These are phyloP conservation scores for Botrytis elliptica DNA, from an alignment of 2,329 filamentous ascomycete genomes.

Conservation along the genomic window DNA sequence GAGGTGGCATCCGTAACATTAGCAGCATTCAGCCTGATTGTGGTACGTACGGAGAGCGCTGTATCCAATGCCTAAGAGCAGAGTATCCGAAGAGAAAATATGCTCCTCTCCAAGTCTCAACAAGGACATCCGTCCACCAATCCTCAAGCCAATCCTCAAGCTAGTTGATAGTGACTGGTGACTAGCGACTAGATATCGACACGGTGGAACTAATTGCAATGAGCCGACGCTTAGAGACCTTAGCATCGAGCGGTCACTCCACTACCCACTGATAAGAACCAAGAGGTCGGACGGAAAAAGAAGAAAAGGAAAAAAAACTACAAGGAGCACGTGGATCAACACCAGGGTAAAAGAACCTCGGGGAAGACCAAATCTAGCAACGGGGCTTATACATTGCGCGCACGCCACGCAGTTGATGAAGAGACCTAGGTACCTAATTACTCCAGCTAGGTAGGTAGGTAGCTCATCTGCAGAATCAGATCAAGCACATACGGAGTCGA, in stretches of 20 bases:
- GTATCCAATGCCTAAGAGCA: neutral
- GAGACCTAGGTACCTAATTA: neutral
- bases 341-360: neutral
- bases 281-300: neutral
- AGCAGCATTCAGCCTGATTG: conserved; percentile 5
- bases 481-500: no score
- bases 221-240: neutral
- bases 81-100: neutral
- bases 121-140: neutral
- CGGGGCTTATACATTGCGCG: neutral
- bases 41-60: neutral
- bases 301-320: neutral
- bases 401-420: neutral
- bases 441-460: no score
- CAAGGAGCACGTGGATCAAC: conserved; percentile 13
- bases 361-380: conserved; percentile 5
- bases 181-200: neutral
- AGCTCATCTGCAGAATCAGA: neutral
- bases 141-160: neutral
- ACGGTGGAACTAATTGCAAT: neutral
- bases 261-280: conserved; percentile 4
- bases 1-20: neutral
- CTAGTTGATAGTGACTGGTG: neutral
- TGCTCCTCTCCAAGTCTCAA: neutral
- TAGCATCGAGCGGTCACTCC: neutral